Evolutionary conservation across 1,139 yeast species (phyloP).

Genomic region (Pichia inconspicua): DNA sequence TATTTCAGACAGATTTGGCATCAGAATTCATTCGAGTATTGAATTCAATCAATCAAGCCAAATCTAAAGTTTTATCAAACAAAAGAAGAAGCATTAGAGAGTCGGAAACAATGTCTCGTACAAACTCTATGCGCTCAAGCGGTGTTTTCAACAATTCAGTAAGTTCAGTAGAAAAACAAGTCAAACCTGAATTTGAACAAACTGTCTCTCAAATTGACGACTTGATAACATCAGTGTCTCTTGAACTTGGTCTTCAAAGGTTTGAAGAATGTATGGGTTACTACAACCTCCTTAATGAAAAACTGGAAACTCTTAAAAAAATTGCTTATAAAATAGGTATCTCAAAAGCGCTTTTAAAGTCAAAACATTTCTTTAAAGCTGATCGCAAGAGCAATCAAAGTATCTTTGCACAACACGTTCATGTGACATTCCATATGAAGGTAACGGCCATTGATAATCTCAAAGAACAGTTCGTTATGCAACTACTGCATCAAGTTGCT

Average conservation of each 20-base stretch:
- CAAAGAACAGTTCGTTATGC: slow-evolving; percentile 5
- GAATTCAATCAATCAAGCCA: slow-evolving; percentile 56
- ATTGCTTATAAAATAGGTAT: slow-evolving; percentile 9
- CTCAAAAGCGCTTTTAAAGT: slow-evolving; percentile 4
- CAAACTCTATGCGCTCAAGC: slow-evolving; percentile 22
- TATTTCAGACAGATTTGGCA: slow-evolving; percentile 57
- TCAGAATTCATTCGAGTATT: slow-evolving; percentile 53
- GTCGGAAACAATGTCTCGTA: slow-evolving; percentile 20
- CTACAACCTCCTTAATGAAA: slow-evolving; percentile 50
- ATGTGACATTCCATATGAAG: slow-evolving; percentile 8
- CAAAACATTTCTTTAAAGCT: slow-evolving; percentile 2
- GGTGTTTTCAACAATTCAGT: slow-evolving; percentile 35
- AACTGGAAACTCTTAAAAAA: slow-evolving; percentile 5
- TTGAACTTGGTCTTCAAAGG: slow-evolving; percentile 22
- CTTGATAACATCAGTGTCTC: slow-evolving; percentile 21
- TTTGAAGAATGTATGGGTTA: slow-evolving; percentile 25
- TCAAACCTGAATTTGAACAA: slow-evolving; percentile 14
- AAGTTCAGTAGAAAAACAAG: slow-evolving; percentile 20
- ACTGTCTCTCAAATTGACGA: slow-evolving; percentile 19
- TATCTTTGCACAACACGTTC: slow-evolving; percentile 8
- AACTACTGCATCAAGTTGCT: slow-evolving; percentile 5
- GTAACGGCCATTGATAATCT: slow-evolving; percentile 1
- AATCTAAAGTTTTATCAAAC: slow-evolving; percentile 44
- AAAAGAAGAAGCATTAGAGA: slow-evolving; percentile 38
- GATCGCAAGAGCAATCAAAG: background rate